Evolutionary conservation across 805 yeast species (phyloP), one percentile per base, ranked within the genome.

Genomic region (Komagataella pastoris): DNA sequence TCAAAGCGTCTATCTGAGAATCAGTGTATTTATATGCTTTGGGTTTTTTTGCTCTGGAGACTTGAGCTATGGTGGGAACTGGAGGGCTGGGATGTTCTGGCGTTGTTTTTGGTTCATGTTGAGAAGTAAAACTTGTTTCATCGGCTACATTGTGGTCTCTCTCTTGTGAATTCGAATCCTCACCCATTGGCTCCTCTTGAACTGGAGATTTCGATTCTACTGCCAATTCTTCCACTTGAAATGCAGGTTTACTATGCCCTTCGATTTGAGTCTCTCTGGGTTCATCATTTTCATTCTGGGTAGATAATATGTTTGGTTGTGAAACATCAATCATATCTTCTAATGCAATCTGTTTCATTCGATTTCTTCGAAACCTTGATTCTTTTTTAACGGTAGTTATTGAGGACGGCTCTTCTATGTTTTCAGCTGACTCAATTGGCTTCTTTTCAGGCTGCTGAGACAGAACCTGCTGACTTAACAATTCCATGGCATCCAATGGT

Each of bases 401-500:
- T 47, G 48, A 19, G 24, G 21, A 7, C 2, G n/a, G 4, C 8
- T 23, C 23, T 5, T 18, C n/a, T 19, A 3, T 8, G 6, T 2
- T 19, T 47, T 18, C 14, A n/a, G 5, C 17, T 4, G 30, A 23
- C n/a, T 4, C 48, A 23, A 7, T 6, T 47, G 17, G 24, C 14
- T 8, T 18, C 18, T 23, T 19, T 47, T 23, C 30, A 10, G 43
- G 17, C 50, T 18, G 40, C 24, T 49, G 47, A 17, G 23, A 40
- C 17, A 7, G 4, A 18, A 44, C 17, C 17, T 36, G 19, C 44
- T 17, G 43, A 19, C 19, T 23, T 2, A 44, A 43, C 10, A 49
- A 23, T 7, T 49, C 50, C 50, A 49, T 49, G 18, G 50, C 23
- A 12, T 49, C 50, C 24, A 49, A 18, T 8, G 50, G 46, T 36